Percentiles rank a stretch among this genome's conserved stretches.
Evolutionary conservation across 345 rosid species (phyloP).

Genomic region (Heritiera littoralis): DNA sequence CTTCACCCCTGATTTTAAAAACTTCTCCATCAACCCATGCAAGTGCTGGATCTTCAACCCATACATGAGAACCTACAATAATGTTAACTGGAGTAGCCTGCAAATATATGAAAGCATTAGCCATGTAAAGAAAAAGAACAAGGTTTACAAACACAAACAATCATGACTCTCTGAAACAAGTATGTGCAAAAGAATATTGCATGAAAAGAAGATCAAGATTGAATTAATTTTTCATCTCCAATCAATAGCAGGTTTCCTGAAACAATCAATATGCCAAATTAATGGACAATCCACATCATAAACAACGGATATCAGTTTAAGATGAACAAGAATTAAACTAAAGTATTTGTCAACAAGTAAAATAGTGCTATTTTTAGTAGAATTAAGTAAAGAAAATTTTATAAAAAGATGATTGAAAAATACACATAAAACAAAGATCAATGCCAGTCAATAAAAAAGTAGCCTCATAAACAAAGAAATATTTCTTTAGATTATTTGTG

Average conservation of each 20-base stretch:
- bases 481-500: background rate
- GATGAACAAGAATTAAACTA: background rate
- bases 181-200: background rate
- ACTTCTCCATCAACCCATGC: conserved; percentile 27
- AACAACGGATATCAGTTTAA: background rate
- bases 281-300: background rate
- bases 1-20: conserved; percentile 21
- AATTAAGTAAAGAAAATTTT: background rate
- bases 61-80: conserved; percentile 26
- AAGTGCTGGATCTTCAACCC: conserved; percentile 18
- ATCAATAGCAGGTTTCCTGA: background rate
- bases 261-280: background rate
- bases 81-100: conserved; percentile 25
- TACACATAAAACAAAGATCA: background rate
- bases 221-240: conserved; percentile 4
- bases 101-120: background rate
- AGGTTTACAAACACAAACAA: background rate
- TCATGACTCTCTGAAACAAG: background rate
- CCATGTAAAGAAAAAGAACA: background rate
- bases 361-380: background rate
- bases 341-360: background rate
- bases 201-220: background rate
- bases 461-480: background rate
- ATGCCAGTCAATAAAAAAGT: background rate
- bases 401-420: background rate